These are phyloP conservation scores for Fusarium anguioides DNA, from an alignment of 2,329 filamentous ascomycete genomes.

Conservation along the genomic window DNA sequence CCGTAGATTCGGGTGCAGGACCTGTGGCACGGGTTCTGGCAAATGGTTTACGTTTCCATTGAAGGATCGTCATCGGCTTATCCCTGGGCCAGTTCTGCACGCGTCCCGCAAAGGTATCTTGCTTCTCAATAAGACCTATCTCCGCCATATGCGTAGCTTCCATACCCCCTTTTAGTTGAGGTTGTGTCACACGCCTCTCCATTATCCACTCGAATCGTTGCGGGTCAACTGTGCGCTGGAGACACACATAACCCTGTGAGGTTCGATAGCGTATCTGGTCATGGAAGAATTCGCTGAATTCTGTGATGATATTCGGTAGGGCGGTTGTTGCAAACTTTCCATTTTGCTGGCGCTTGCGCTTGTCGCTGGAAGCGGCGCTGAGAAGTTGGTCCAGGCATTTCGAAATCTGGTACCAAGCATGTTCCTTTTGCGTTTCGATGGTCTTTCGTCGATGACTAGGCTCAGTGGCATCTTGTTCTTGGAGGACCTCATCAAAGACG, in stretches of 20 bases:
- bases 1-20: slow-evolving; percentile 35
- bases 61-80: slow-evolving; percentile 36
- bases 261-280: slow-evolving; percentile 49
- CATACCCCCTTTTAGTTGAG: slow-evolving; percentile 39
- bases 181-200: slow-evolving; percentile 43
- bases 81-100: slow-evolving; percentile 40
- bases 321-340: slow-evolving; percentile 31
- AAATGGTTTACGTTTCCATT: slow-evolving; percentile 43
- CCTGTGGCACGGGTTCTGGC: slow-evolving; percentile 32
- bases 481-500: slow-evolving; percentile 50
- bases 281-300: slow-evolving; percentile 51
- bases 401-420: slow-evolving; percentile 48
- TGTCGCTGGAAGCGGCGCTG: slow-evolving; percentile 38
- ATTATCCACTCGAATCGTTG: slow-evolving; percentile 39
- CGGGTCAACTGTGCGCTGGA: slow-evolving; percentile 40
- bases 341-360: slow-evolving; percentile 42
- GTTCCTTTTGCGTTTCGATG: slow-evolving; percentile 49
- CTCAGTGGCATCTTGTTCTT: slow-evolving; percentile 31
- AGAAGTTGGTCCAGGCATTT: slow-evolving; percentile 46
- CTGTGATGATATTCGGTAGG: slow-evolving; percentile 49
- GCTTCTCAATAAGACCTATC: slow-evolving; percentile 17
- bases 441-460: slow-evolving; percentile 43
- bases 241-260: slow-evolving; percentile 45
- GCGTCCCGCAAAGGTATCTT: slow-evolving; percentile 20
- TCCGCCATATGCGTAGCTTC: too few species aligned